Evolutionary conservation across 495 filamentous ascomycete genomes (phyloP).

Genomic region (Aspergillus bertholletiae): DNA sequence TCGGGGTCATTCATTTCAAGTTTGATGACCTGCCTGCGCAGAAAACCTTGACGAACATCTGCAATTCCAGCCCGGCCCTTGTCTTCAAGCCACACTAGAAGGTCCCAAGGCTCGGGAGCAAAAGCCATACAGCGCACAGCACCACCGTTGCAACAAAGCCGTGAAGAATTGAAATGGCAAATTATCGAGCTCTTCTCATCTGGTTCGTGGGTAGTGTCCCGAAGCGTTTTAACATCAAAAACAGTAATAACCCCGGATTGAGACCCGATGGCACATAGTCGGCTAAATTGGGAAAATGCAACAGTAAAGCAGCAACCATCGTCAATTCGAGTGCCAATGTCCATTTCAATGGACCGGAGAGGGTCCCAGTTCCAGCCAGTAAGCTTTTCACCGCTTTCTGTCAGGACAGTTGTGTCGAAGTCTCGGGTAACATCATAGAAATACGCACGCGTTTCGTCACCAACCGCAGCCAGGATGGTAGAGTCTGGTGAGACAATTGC

Average conservation of each 20-base stretch:
- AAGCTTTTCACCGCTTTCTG: constrained; percentile 40
- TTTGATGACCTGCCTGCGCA: constrained; percentile 68
- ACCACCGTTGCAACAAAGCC: constrained; percentile 58
- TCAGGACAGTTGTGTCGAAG: constrained; percentile 36
- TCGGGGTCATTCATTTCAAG: constrained; percentile 55
- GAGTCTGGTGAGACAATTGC: constrained; percentile 89
- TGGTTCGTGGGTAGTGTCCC: constrained; percentile 28
- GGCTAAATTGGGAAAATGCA: constrained; percentile 67
- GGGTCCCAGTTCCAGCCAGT: constrained; percentile 37
- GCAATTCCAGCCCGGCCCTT: constrained; percentile 79
- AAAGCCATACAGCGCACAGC: constrained; percentile 91
- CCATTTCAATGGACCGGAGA: constrained; percentile 33
- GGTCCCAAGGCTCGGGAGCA: constrained; percentile 82
- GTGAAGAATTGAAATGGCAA: constrained; percentile 54
- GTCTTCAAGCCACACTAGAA: constrained; percentile 91
- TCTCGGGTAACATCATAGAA: constrained; percentile 59
- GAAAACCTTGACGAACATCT: constrained; percentile 75
- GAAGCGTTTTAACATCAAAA: constrained; percentile 55
- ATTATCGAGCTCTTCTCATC: constrained; percentile 35
- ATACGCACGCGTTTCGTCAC: constrained; percentile 79
- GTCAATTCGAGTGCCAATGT: constrained; percentile 31
- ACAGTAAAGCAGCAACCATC: constrained; percentile 62
- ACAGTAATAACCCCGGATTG: constrained; percentile 69
- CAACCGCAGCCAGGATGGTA: constrained; percentile 72
- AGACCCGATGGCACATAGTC: constrained; percentile 65